These are phyloP conservation scores for Dipteronia sinensis DNA, from an alignment of 345 rosid genomes.

Conservation along the genomic window DNA sequence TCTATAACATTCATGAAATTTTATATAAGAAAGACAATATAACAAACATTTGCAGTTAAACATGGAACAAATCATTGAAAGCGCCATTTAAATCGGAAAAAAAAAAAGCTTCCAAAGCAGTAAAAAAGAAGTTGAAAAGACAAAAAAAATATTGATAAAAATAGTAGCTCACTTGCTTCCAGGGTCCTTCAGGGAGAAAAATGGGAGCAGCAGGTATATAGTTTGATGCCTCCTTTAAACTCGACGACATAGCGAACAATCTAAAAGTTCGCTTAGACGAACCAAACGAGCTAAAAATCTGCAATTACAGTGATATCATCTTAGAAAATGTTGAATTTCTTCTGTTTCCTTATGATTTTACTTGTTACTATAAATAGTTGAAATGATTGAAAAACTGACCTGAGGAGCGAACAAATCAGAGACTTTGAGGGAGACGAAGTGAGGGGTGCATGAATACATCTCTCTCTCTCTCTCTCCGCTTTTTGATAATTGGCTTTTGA, in stretches of 20 bases:
- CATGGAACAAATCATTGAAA: not conserved
- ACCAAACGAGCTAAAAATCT: slow-evolving; percentile 34
- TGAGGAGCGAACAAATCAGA: slow-evolving; percentile 37
- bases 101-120: too few species aligned
- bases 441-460: slow-evolving; percentile 43
- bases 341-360: not conserved
- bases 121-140: not conserved
- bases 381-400: slow-evolving; percentile 27
- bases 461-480: not conserved
- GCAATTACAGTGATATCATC: not conserved
- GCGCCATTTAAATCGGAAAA: not conserved
- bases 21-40: not conserved
- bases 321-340: not conserved
- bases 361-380: not conserved
- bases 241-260: slow-evolving; percentile 36
- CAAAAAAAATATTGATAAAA: not conserved
- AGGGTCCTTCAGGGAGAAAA: slow-evolving; percentile 75
- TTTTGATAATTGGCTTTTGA: too few species aligned
- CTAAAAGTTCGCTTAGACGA: slow-evolving; percentile 40
- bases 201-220: slow-evolving; percentile 84
- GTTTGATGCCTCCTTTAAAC: slow-evolving; percentile 49
- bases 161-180: slow-evolving; percentile 63
- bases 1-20: slow-evolving; percentile 34
- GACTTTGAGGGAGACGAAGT: slow-evolving; percentile 35
- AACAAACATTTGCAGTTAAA: not conserved